phyloP scores from a whole-genome alignment of 2,329 filamentous ascomycete genomes.

The Uncinocarpus reesii region DNA sequence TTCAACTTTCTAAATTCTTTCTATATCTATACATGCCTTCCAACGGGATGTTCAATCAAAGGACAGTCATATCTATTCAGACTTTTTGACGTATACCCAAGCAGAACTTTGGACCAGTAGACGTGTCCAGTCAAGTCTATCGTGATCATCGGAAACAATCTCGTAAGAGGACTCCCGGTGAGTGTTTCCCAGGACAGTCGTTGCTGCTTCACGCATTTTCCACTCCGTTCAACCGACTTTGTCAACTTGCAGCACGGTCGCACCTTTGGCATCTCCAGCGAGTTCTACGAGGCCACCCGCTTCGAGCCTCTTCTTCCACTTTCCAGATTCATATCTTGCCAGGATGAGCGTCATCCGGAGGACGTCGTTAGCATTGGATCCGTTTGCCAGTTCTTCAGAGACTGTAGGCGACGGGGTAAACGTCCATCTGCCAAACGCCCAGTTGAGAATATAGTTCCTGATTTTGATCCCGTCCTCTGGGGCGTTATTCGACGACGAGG shows the following conservation, averaged over 20 bases:
- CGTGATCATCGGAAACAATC: too few relatives aligned
- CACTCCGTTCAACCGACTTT: background rate
- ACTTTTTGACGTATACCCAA: too few relatives aligned
- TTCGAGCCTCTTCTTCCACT: slow-evolving; percentile 42
- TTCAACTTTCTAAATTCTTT: background rate
- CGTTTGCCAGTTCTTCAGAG: slow-evolving; percentile 6
- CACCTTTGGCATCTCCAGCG: slow-evolving; percentile 5
- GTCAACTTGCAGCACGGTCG: background rate
- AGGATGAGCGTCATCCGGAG: slow-evolving; percentile 39
- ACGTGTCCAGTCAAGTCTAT: too few relatives aligned
- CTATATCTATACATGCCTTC: background rate
- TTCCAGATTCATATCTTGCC: slow-evolving; percentile 38
- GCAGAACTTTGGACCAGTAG: too few relatives aligned
- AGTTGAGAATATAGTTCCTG: slow-evolving; percentile 79
- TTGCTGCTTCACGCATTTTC: too few relatives aligned
- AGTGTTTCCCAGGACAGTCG: too few relatives aligned
- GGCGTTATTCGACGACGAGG: slow-evolving; percentile 10
- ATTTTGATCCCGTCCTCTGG: slow-evolving; percentile 8
- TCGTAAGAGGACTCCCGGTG: too few relatives aligned
- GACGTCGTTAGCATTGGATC: slow-evolving; percentile 19
- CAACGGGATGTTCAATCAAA: too few relatives aligned
- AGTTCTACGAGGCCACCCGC: slow-evolving; percentile 24
- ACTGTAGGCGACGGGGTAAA: slow-evolving; percentile 53
- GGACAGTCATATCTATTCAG: too few relatives aligned
- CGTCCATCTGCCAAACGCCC: slow-evolving; percentile 94